Evolutionary conservation across 2,329 filamentous ascomycete genomes (phyloP).

Genomic region (Lasiodiplodia citricola): DNA sequence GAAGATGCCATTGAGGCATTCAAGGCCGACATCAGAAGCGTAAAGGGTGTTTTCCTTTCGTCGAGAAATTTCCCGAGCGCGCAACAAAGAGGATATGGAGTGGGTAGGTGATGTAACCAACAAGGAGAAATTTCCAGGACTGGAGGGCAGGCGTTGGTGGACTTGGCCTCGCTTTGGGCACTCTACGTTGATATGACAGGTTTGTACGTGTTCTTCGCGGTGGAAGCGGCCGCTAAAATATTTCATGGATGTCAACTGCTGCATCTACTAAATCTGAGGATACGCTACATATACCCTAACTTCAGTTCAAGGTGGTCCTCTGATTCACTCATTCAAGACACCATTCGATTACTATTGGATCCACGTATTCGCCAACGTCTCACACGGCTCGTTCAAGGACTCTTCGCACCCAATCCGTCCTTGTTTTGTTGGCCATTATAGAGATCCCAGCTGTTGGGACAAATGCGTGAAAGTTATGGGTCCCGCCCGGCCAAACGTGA

Average conservation of each 20-base stretch:
- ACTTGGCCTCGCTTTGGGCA: not conserved
- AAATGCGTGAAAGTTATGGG: not conserved
- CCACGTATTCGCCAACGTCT: not conserved
- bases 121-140: not conserved
- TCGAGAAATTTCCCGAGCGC: slow-evolving; percentile 68
- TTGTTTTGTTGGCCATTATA: not conserved
- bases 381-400: not conserved
- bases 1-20: slow-evolving; percentile 74
- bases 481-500: slow-evolving; percentile 49
- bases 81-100: not conserved
- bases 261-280: not conserved
- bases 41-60: slow-evolving; percentile 79
- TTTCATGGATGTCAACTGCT: not conserved
- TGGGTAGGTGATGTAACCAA: not conserved
- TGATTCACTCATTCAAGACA: not conserved
- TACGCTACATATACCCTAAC: not conserved
- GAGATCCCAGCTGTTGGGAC: not conserved
- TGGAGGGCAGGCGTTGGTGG: not conserved
- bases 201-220: not conserved
- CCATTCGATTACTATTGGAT: not conserved
- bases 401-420: not conserved
- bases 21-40: slow-evolving; percentile 75
- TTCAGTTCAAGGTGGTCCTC: not conserved
- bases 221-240: not conserved
- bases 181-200: not conserved